phyloP scores from a whole-genome alignment of 2,329 filamentous ascomycete genomes.

The Colletotrichum truncatum region DNA sequence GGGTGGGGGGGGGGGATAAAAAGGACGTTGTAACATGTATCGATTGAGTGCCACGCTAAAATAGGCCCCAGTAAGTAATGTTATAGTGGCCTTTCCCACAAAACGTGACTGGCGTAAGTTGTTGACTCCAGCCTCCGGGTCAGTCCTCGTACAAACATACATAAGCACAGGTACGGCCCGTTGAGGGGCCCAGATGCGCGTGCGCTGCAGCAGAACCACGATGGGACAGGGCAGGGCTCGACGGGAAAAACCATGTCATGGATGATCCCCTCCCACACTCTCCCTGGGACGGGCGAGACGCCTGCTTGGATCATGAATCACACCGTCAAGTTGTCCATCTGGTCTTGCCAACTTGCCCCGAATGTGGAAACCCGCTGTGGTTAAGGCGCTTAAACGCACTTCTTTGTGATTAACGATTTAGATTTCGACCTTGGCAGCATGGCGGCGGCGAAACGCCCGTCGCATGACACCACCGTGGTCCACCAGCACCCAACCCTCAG shows the following conservation, averaged over 20 bases:
- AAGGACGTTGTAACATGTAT: constrained; percentile 2
- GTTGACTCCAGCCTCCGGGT: neutral
- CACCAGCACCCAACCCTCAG: neutral
- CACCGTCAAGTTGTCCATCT: neutral
- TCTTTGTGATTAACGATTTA: neutral
- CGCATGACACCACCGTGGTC: neutral
- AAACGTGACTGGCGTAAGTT: neutral
- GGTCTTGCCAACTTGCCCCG: neutral
- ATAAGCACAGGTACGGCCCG: neutral
- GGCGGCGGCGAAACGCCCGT: constrained; percentile 11
- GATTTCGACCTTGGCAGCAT: neutral
- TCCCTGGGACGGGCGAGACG: constrained; percentile 16
- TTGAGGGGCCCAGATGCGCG: neutral
- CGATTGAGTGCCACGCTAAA: constrained; percentile 2
- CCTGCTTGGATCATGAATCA: neutral
- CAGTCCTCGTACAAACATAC: neutral
- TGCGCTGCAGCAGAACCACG: neutral
- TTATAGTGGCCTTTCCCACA: neutral
- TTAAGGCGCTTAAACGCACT: constrained; percentile 11
- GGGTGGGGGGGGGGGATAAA: no score
- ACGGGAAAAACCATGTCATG: neutral
- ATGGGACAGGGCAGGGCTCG: neutral
- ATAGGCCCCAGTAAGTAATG: constrained; percentile 3
- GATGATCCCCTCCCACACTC: neutral
- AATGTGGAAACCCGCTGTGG: neutral